Conservation (phyloP, 2,329 filamentous ascomycete genomes). For the Zarea fungicola region DNA sequence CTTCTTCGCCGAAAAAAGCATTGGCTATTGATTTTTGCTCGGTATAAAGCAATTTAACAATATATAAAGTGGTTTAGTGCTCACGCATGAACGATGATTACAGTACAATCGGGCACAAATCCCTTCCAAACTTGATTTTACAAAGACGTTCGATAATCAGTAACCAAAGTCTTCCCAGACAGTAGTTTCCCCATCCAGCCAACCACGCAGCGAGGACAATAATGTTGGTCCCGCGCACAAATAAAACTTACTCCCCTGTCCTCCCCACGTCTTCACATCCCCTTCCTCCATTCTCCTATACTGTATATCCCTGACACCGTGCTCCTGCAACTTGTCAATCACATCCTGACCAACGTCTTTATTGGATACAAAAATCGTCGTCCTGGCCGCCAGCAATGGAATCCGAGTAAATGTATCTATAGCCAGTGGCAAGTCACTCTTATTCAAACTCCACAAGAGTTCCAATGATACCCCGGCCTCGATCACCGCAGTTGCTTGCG, state of each 20-base stretch:
- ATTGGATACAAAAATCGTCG: conserved; percentile 63
- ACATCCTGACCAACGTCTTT: conserved; percentile 29
- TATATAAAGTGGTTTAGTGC: background rate
- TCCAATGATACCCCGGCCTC: conserved; percentile 34
- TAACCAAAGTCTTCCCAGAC: conserved; percentile 59
- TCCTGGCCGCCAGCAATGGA: conserved; percentile 44
- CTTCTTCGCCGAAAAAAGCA: too few species aligned
- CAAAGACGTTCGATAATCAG: too few species aligned
- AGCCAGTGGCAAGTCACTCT: conserved; percentile 58
- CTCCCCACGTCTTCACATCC: conserved; percentile 38
- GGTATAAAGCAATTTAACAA: background rate
- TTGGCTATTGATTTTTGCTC: too few species aligned
- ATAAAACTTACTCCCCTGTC: conserved; percentile 44
- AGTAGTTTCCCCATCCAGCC: conserved; percentile 51
- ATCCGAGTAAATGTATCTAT: conserved; percentile 51
- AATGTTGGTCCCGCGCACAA: conserved; percentile 42
- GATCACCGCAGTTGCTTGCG: conserved; percentile 53
- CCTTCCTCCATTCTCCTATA: conserved; percentile 32
- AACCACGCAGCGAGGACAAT: conserved; percentile 38
- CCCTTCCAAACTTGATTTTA: too few species aligned
- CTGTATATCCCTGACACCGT: conserved; percentile 28
- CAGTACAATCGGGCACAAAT: too few species aligned
- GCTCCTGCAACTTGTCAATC: conserved; percentile 27
- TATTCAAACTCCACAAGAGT: conserved; percentile 64
- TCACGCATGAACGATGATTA: too few species aligned